These are phyloP conservation scores for Saccharomycopsis hybrid DNA, from an alignment of 1,139 yeast species.

Conservation along the genomic window DNA sequence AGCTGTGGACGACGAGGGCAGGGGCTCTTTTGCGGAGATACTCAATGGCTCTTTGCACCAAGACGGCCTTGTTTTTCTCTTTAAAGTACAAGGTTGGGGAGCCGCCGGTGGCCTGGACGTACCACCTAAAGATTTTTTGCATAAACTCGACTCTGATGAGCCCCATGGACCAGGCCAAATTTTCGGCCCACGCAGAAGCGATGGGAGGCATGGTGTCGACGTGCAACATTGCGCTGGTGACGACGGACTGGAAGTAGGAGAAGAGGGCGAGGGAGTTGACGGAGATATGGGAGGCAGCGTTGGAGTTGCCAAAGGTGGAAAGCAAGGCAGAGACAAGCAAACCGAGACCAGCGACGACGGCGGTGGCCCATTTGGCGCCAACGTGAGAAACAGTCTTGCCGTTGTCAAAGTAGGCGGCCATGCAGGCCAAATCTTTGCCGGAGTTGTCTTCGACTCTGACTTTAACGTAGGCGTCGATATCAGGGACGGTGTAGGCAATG, in stretches of 20 bases:
- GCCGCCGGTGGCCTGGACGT: constrained; percentile 95
- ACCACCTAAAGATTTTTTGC: constrained; percentile 88
- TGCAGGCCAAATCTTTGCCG: constrained; percentile 47
- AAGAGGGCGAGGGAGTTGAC: constrained; percentile 71
- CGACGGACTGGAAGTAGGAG: constrained; percentile 72
- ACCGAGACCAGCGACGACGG: constrained; percentile 75
- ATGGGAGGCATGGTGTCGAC: constrained; percentile 74
- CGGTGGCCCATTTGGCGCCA: constrained; percentile 82
- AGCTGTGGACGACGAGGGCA: constrained; percentile 31
- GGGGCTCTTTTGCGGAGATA: constrained; percentile 57
- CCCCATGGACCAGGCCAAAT: constrained; percentile 91
- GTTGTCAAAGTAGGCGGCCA: constrained; percentile 62
- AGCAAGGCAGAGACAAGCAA: constrained; percentile 59
- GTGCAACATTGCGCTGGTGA: constrained; percentile 63
- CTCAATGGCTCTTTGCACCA: constrained; percentile 49
- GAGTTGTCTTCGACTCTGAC: constrained; percentile 36
- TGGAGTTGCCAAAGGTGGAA: constrained; percentile 70
- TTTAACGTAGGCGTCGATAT: constrained; percentile 67
- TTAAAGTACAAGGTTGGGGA: constrained; percentile 51
- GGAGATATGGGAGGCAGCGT: constrained; percentile 71
- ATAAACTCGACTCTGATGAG: constrained; percentile 73
- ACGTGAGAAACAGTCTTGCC: constrained; percentile 71
- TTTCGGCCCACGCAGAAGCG: constrained; percentile 76
- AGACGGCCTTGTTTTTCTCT: constrained; percentile 37
- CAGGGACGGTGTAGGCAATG: constrained; percentile 70